Conservation (phyloP, 2,329 filamentous ascomycete genomes). For the Fusarium keratoplasticum region DNA sequence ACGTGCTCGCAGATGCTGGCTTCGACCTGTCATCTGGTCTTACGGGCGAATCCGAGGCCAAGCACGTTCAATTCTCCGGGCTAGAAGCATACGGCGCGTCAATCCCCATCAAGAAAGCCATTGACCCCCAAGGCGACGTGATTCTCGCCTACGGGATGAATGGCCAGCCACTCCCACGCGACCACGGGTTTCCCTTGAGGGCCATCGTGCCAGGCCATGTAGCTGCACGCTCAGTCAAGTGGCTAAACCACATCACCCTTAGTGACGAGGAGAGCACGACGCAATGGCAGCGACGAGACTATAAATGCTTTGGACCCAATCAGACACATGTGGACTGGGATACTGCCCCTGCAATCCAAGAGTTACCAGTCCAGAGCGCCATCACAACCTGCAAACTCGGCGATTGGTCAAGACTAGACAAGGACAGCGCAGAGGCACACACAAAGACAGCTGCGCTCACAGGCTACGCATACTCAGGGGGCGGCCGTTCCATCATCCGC, state of each 20-base stretch:
- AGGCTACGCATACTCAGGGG: constrained; percentile 77
- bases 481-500: constrained; percentile 73
- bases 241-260: constrained; percentile 72
- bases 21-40: constrained; percentile 56
- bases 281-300: constrained; percentile 75
- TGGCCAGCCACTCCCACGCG: constrained; percentile 68
- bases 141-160: constrained; percentile 77
- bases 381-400: constrained; percentile 65
- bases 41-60: constrained; percentile 52
- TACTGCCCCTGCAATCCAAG: constrained; percentile 72
- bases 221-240: constrained; percentile 76
- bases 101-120: constrained; percentile 68
- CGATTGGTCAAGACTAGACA: constrained; percentile 43
- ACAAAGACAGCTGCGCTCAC: constrained; percentile 55
- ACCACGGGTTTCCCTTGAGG: constrained; percentile 75
- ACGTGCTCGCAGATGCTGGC: constrained; percentile 68
- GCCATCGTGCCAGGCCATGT: constrained; percentile 74
- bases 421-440: background rate
- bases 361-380: constrained; percentile 75
- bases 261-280: constrained; percentile 74
- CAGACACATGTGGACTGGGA: constrained; percentile 71
- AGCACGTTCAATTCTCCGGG: constrained; percentile 69
- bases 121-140: constrained; percentile 72
- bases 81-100: constrained; percentile 71
- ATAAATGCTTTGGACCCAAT: constrained; percentile 77